Percentiles rank a stretch among this genome's conserved stretches.
Conservation (phyloP, 2,329 filamentous ascomycete species). For the Aspergillus awamori region DNA sequence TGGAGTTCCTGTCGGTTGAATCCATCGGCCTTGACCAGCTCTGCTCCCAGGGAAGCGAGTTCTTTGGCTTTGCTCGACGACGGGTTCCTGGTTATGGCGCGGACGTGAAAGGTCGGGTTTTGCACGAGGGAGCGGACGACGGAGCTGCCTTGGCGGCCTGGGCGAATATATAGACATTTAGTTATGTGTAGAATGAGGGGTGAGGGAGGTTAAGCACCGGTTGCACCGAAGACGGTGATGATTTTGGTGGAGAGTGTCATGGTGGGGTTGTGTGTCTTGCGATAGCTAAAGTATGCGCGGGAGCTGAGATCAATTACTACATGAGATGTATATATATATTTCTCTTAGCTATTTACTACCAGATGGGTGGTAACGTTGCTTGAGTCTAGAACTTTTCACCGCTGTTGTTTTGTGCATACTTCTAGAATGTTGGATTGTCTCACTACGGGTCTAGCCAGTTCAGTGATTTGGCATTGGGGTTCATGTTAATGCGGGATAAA, state of each 20-base stretch:
- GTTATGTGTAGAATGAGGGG: neutral
- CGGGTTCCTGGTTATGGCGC: conserved; percentile 32
- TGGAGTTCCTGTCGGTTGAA: conserved; percentile 25
- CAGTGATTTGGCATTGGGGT: no score
- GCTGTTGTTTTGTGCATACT: no score
- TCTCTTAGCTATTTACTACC: rapidly evolving
- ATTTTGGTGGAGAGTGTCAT: neutral
- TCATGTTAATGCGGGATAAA: no score
- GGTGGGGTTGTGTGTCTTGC: neutral
- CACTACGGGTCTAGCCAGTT: no score
- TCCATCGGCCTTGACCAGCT: conserved; percentile 28
- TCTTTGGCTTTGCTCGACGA: conserved; percentile 23
- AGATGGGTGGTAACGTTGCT: no score
- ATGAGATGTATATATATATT: no score
- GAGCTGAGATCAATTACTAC: neutral
- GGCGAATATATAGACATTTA: neutral
- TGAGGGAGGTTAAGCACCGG: neutral
- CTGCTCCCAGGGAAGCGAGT: conserved; percentile 26
- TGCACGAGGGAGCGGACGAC: conserved; percentile 32
- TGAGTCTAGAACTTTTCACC: no score
- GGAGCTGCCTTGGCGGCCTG: conserved; percentile 31
- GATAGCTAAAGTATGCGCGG: neutral
- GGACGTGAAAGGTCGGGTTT: conserved; percentile 27
- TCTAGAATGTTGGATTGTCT: no score
- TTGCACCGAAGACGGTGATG: conserved; percentile 11